phyloP scores from a whole-genome alignment of 257 asterid genomes.

The Coffea eugenioides region DNA sequence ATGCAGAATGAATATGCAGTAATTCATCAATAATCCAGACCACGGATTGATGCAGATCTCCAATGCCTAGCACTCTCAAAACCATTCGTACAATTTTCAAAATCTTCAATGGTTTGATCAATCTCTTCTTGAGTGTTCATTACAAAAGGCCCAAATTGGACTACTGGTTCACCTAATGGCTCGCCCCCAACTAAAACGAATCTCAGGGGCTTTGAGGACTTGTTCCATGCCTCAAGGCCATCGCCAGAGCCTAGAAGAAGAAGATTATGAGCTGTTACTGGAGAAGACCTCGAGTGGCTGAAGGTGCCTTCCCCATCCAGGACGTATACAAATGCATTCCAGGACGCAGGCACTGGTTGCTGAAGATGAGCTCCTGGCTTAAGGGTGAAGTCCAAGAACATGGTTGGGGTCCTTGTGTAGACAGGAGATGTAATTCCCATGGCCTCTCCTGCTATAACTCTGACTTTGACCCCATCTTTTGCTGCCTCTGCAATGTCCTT shows the following conservation, averaged over 20 bases:
- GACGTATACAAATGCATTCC: conserved; percentile 81
- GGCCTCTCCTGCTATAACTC: conserved; percentile 77
- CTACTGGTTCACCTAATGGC: conserved; percentile 81
- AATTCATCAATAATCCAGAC: conserved; percentile 35
- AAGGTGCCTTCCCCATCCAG: conserved; percentile 81
- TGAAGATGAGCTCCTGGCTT: conserved; percentile 55
- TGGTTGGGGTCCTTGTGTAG: conserved; percentile 78
- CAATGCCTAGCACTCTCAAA: conserved; percentile 82
- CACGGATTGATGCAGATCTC: conserved; percentile 57
- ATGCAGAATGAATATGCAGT: neutral
- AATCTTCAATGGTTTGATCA: conserved; percentile 72
- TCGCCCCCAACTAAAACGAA: conserved; percentile 76
- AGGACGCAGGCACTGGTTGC: conserved; percentile 58
- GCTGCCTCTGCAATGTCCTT: conserved; percentile 56
- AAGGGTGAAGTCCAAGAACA: conserved; percentile 79
- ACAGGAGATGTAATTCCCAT: conserved; percentile 61
- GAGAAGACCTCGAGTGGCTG: conserved; percentile 37
- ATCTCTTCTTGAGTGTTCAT: conserved; percentile 77
- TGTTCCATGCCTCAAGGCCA: conserved; percentile 66
- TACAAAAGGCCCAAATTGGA: conserved; percentile 86
- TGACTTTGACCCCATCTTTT: conserved; percentile 63
- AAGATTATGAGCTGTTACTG: conserved; percentile 57
- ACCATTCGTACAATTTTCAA: conserved; percentile 65
- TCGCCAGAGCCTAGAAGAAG: conserved; percentile 62
- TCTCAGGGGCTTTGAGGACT: conserved; percentile 46